These are phyloP conservation scores for Lunasporangiospora selenospora DNA, from an alignment of 192 early-diverging fungal species.

Conservation along the genomic window DNA sequence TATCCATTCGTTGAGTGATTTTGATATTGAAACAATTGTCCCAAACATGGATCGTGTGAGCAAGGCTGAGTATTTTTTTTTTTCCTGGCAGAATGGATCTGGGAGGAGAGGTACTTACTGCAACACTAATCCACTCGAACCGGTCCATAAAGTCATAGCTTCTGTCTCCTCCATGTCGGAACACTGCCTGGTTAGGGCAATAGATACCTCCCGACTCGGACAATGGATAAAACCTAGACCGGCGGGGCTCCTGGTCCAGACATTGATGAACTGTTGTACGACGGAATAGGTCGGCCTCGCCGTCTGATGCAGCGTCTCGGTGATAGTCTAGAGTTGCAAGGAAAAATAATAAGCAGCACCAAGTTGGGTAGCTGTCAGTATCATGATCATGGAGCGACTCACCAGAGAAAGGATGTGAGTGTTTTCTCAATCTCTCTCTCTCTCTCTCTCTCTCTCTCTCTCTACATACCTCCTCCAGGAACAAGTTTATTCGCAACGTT, in stretches of 20 bases:
- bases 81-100: too few species aligned
- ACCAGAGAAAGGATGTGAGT: not conserved
- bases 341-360: not conserved
- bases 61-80: too few species aligned
- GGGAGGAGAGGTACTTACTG: slow-evolving; percentile 12
- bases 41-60: too few species aligned
- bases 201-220: slow-evolving; percentile 45
- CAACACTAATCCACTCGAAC: slow-evolving; percentile 51
- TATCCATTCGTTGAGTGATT: too few species aligned
- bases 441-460: slow-evolving; percentile 21
- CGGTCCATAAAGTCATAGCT: slow-evolving; percentile 48
- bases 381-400: too few species aligned
- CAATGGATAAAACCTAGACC: slow-evolving; percentile 47
- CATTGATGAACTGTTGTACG: slow-evolving; percentile 50
- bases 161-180: slow-evolving; percentile 35
- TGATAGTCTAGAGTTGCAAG: slow-evolving; percentile 26
- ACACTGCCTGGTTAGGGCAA: slow-evolving; percentile 51
- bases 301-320: slow-evolving; percentile 22
- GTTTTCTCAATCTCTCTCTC: not conserved
- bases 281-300: slow-evolving; percentile 54
- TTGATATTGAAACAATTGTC: too few species aligned
- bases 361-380: slow-evolving; percentile 8
- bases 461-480: slow-evolving; percentile 33
- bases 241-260: slow-evolving; percentile 47
- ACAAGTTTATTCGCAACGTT: slow-evolving; percentile 27